Conservation (phyloP, 2,329 filamentous ascomycete species). For the Fusarium siculi region DNA sequence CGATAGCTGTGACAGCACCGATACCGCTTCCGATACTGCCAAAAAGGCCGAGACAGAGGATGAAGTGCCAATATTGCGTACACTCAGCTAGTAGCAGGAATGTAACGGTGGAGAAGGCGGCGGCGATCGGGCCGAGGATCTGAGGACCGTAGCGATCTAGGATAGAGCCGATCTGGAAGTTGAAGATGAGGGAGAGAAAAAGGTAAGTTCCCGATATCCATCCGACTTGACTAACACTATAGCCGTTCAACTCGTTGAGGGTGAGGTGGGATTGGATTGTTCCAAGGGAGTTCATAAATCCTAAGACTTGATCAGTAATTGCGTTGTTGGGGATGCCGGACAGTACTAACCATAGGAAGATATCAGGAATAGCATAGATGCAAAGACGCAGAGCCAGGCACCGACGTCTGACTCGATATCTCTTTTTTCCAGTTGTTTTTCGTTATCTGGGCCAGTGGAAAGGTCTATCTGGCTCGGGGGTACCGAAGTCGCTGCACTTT, state of each 20-base stretch:
- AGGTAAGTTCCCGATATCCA: slow-evolving; percentile 60
- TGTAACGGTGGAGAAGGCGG: slow-evolving; percentile 48
- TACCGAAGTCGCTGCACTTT: not conserved
- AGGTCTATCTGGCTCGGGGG: not conserved
- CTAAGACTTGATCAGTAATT: slow-evolving; percentile 25
- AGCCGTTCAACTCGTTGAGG: slow-evolving; percentile 53
- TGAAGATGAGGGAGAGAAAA: slow-evolving; percentile 56
- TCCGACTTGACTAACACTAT: slow-evolving; percentile 55
- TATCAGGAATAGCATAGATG: slow-evolving; percentile 29
- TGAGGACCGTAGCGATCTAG: slow-evolving; percentile 59
- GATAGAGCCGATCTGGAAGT: slow-evolving; percentile 58
- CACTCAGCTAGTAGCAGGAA: slow-evolving; percentile 59
- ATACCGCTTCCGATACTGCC: slow-evolving; percentile 54
- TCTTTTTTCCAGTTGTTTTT: not conserved
- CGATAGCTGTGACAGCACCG: slow-evolving; percentile 48
- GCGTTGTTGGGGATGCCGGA: accelerated
- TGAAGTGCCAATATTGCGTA: slow-evolving; percentile 59
- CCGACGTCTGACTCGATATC: slow-evolving; percentile 22
- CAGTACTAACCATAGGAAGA: slow-evolving; percentile 21
- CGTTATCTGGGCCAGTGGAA: not conserved
- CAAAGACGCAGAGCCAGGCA: slow-evolving; percentile 32
- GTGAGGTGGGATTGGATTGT: slow-evolving; percentile 58
- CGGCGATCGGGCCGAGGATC: slow-evolving; percentile 51
- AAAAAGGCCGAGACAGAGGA: slow-evolving; percentile 55
- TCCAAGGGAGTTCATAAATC: slow-evolving; percentile 59